Conservation (phyloP, 192 early-diverging fungal species). For the Mycoemilia scoparia region DNA sequence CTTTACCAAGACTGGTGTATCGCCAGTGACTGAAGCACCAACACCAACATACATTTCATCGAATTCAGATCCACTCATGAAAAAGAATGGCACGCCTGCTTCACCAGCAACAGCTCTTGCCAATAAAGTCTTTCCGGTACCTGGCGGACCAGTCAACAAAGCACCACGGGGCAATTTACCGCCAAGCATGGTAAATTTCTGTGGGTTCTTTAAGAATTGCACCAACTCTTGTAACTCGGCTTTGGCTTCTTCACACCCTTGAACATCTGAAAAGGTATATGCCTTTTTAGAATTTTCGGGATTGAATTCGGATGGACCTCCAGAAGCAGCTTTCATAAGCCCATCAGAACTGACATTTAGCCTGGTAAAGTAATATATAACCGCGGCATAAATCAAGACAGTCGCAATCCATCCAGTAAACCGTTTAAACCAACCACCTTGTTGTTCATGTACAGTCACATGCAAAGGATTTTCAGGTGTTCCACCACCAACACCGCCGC, state of each 20-base stretch:
- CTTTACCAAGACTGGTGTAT: slow-evolving; percentile 22
- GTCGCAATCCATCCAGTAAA: too few species aligned
- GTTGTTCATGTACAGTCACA: too few species aligned
- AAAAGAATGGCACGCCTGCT: slow-evolving; percentile 95
- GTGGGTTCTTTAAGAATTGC: slow-evolving; percentile 82
- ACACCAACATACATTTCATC: slow-evolving; percentile 98
- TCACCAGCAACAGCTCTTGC: slow-evolving; percentile 95
- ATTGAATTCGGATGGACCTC: too few species aligned
- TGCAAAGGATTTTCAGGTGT: too few species aligned
- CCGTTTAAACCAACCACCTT: too few species aligned
- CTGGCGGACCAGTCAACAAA: slow-evolving; percentile 74
- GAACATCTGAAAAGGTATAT: slow-evolving; percentile 87
- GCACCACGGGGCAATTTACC: slow-evolving; percentile 92
- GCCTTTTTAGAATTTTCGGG: too few species aligned
- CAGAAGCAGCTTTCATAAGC: too few species aligned
- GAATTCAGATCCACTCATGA: slow-evolving; percentile 96
- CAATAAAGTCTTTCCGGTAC: slow-evolving; percentile 94
- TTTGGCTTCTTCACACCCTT: slow-evolving; percentile 96
- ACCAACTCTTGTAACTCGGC: slow-evolving; percentile 93
- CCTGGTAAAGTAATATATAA: too few species aligned
- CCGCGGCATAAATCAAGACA: too few species aligned
- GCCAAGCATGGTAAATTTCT: slow-evolving; percentile 79
- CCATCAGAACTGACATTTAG: too few species aligned
- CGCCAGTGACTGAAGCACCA: slow-evolving; percentile 46
- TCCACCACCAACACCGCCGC: too few species aligned